Evolutionary conservation across 257 asterid species (phyloP).

Genomic region (Salvia hispanica): DNA sequence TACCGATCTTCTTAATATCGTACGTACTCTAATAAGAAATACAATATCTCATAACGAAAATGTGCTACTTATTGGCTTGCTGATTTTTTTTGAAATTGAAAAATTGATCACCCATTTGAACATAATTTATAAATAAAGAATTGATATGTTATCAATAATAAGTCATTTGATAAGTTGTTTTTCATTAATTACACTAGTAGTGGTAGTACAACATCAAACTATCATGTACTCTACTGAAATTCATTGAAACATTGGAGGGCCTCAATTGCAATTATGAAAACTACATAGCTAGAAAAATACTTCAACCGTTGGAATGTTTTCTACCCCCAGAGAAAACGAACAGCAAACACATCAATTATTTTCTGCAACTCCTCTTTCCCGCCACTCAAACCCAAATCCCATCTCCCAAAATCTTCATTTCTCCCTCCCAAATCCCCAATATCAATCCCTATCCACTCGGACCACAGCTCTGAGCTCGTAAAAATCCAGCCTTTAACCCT

Average conservation of each 20-base stretch:
- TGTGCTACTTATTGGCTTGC: no score
- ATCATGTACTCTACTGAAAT: no score
- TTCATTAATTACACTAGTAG: no score
- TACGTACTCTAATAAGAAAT: no score
- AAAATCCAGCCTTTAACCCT: constrained; percentile 27
- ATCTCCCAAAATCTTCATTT: constrained; percentile 20
- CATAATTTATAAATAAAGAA: no score
- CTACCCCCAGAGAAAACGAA: constrained; percentile 23
- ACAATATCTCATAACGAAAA: no score
- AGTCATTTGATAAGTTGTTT: constrained; percentile 18
- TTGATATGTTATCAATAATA: no score
- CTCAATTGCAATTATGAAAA: neutral
- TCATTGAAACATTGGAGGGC: neutral
- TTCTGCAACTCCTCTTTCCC: constrained; percentile 56
- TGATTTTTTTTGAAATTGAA: no score
- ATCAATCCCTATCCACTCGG: neutral
- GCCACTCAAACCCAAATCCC: constrained; percentile 32
- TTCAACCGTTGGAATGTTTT: neutral
- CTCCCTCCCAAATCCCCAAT: constrained; percentile 28
- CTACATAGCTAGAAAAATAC: constrained; percentile 8
- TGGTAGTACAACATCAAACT: no score
- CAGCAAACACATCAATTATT: constrained; percentile 44
- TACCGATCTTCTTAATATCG: no score
- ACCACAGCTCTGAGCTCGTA: constrained; percentile 11
- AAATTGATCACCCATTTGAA: no score